Conservation (phyloP, 352 stramenopile genomes). For the Albugo laibachii region DNA sequence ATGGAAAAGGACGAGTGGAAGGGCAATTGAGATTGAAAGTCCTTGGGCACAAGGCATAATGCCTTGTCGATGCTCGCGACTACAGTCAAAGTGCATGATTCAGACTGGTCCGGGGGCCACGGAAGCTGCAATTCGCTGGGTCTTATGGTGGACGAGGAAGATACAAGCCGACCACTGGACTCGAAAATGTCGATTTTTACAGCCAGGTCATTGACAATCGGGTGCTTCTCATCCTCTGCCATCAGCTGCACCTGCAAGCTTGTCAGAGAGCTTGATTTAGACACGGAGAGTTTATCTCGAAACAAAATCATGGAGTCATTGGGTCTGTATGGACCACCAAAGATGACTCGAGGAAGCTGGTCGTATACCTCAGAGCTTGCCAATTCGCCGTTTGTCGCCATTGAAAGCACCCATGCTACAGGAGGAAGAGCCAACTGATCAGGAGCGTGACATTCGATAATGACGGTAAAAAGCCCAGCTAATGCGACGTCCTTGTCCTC, state of each 20-base stretch:
- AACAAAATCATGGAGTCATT: slow-evolving; percentile 50
- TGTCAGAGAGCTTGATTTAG: slow-evolving; percentile 20
- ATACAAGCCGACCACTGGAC: slow-evolving; percentile 12
- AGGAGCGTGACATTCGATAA: too few relatives aligned
- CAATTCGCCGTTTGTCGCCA: too few relatives aligned
- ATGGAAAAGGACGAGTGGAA: too few relatives aligned
- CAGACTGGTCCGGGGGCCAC: slow-evolving; percentile 5
- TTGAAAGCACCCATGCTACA: too few relatives aligned
- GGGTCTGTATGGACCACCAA: slow-evolving; percentile 20
- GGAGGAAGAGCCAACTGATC: too few relatives aligned
- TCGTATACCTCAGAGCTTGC: too few relatives aligned
- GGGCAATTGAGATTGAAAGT: slow-evolving; percentile 6
- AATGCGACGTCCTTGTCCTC: too few relatives aligned
- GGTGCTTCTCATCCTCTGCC: neutral
- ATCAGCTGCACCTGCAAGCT: slow-evolving; percentile 29
- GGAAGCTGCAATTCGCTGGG: slow-evolving; percentile 34
- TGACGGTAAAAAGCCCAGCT: too few relatives aligned
- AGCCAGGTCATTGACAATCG: slow-evolving; percentile 13
- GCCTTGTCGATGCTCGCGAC: slow-evolving; percentile 36
- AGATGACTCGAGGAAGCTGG: too few relatives aligned
- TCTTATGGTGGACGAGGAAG: slow-evolving; percentile 11
- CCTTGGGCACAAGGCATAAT: slow-evolving; percentile 20
- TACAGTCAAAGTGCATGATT: slow-evolving; percentile 22
- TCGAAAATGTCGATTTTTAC: slow-evolving; percentile 42
- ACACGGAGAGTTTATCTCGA: slow-evolving; percentile 28